Base-by-base conservation (phyloP, 2,329 filamentous ascomycete species). In the Talaromyces sp. region DNA sequence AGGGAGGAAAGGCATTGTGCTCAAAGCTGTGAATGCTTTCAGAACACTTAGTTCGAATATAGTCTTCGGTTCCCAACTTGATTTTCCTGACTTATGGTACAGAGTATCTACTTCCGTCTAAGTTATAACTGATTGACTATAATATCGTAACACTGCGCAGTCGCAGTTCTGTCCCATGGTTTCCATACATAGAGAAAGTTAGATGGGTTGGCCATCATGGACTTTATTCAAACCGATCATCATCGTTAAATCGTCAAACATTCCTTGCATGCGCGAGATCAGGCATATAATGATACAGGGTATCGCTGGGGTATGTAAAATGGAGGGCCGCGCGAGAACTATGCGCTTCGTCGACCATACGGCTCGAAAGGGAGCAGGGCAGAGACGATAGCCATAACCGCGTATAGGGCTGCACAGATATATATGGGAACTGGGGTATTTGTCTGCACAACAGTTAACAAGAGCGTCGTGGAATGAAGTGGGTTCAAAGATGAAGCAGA, bases 391-490 rank as follows among this genome's bases (percentile, higher is more conserved):
- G 67, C 70, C 39, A 65, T 65, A 41, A 68, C 63, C 11, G 69
- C 69, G 10, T 70, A 37, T 43, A 71, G 61, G 37, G 64, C 70
- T 52, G 70, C 71, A 57, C 71, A 73, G 3, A 73, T 67, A 47
- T 70, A 73, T 19, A 73, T 71, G 8, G 71, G 71, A n/a, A 71
- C 62, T 2, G 71, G 67, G 19, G 65, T 71, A 22, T 67, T 62
- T 5, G 70, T 71, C 8, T 69, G 69, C 0, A 69, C 63, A 48
- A 65, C 13, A 39, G 19, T 56, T 39, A 43, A 10, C 35, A 6
- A 39, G 57, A 35, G 35, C 52, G n/a, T 13, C 27, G 19, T 3
- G 7, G n/a, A 22, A 19, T 11, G 19, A 9, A n/a, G 56, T 39
- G 6, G 33, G 33, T 24, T 11, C 6, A 8, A 54, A n/a, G 8